Evolutionary conservation across 2,329 filamentous ascomycete genomes (phyloP).

Genomic region (Aureobasidium musti): DNA sequence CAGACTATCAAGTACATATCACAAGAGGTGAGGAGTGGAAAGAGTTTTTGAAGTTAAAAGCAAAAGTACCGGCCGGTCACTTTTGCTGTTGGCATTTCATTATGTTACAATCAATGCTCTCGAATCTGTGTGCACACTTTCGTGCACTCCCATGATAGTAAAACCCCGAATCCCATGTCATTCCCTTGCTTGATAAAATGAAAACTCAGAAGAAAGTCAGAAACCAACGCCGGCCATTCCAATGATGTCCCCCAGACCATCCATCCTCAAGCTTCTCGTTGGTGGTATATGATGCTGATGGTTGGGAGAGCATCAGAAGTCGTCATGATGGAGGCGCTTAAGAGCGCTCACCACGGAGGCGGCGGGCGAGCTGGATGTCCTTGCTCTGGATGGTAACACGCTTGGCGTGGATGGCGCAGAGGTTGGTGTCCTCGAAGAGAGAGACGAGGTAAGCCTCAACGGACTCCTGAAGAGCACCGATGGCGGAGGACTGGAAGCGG

Average conservation of each 20-base stretch:
- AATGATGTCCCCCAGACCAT: slow-evolving; percentile 29
- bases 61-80: slow-evolving; percentile 17
- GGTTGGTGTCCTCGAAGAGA: slow-evolving; percentile 93
- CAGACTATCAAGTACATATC: neutral
- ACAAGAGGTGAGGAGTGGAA: slow-evolving; percentile 22
- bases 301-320: slow-evolving; percentile 29
- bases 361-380: slow-evolving; percentile 85
- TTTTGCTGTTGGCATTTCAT: slow-evolving; percentile 34
- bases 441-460: slow-evolving; percentile 96
- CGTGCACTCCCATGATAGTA: slow-evolving; percentile 32
- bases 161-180: slow-evolving; percentile 33
- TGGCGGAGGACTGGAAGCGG: slow-evolving; percentile 94
- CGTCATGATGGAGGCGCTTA: slow-evolving; percentile 42
- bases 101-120: slow-evolving; percentile 43
- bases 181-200: slow-evolving; percentile 28
- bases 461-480: slow-evolving; percentile 89
- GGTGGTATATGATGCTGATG: slow-evolving; percentile 29
- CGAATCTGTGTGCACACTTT: slow-evolving; percentile 39
- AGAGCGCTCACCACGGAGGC: slow-evolving; percentile 58
- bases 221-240: slow-evolving; percentile 32
- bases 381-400: slow-evolving; percentile 73
- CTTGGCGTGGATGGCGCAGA: slow-evolving; percentile 96
- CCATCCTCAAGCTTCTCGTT: slow-evolving; percentile 29
- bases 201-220: slow-evolving; percentile 30
- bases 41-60: slow-evolving; percentile 19